Base-by-base conservation (phyloP, 75 land plant species). In the Adiantum capillusveneris region DNA sequence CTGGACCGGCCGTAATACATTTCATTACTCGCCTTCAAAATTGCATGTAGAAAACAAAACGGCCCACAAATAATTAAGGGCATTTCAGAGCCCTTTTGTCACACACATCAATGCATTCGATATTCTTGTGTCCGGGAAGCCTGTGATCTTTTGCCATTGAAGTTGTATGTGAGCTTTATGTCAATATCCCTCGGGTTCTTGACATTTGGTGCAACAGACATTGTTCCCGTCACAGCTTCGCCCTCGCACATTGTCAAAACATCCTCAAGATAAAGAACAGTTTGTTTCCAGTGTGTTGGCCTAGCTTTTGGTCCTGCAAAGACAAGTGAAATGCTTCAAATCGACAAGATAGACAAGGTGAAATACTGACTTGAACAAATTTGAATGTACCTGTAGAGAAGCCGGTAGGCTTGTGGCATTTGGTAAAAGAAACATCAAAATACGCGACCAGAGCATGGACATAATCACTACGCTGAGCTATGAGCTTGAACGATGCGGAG, bases 361-460 rank as follows among this genome's bases (percentile, higher is more conserved):
- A 9, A 67, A 31, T 42, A 41, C 14, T 14, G 19, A 1, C 20
- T 18, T 53, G 55, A 53, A n/a, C n/a, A n/a, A n/a, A n/a, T n/a
- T n/a, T n/a, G n/a, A n/a, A 17, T 37, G 11, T 50, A 94, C 98
- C 98, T 79, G 98, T 94, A 1, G 98, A 94, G 77, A 94, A 94
- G 41, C 91, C 91, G 49, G 63, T 79, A 22, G 81, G 43, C 51
- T 94, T 94, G 52, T 94, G 95, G 50, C 98, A 90, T 60, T 83
- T 90, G n/a, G 98, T 86, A 59, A 94, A 94, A 27, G 85, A 70
- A 54, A 94, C 96, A 69, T 94, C 96, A 73, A 94, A 94, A 37
- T 94, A 90, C 48, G 98, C 98, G 1, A 94, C 98, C 56, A 94
- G 75, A 45, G 98, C 98, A 75, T 94, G 98, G 29, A 94, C 75